Evolutionary conservation across 1,139 yeast species (phyloP).

Genomic region (Candida tunisiensis): DNA sequence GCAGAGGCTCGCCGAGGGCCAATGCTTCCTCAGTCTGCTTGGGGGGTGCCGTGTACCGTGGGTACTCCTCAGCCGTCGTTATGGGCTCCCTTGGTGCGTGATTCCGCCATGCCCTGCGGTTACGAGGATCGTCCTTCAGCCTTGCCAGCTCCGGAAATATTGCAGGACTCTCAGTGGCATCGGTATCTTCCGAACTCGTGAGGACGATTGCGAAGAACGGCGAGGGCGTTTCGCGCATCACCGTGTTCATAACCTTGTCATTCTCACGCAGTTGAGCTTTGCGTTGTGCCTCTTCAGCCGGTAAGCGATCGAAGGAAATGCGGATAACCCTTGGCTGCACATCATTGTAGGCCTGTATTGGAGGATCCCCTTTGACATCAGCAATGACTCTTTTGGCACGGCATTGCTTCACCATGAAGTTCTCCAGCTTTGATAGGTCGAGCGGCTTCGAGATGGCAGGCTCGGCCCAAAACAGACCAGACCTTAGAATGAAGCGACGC

Average conservation of each 20-base stretch:
- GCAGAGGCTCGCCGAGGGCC: too few relatives aligned
- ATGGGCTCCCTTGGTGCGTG: conserved; percentile 6
- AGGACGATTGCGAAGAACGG: conserved; percentile 14
- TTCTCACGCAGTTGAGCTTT: conserved; percentile 21
- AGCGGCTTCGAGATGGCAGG: conserved; percentile 33
- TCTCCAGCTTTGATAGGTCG: conserved; percentile 31
- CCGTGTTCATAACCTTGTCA: conserved; percentile 29
- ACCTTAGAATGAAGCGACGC: conserved; percentile 34
- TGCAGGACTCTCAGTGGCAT: conserved; percentile 6
- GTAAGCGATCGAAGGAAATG: conserved; percentile 35
- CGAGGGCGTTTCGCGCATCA: conserved; percentile 12
- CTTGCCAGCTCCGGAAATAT: conserved; percentile 14
- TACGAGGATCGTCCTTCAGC: conserved; percentile 10
- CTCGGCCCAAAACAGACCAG: conserved; percentile 48
- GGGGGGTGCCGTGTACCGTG: too few relatives aligned
- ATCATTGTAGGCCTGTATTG: conserved; percentile 34
- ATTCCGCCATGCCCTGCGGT: conserved; percentile 10
- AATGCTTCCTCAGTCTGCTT: too few relatives aligned
- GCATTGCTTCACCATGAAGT: conserved; percentile 29
- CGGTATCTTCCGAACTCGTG: conserved; percentile 9
- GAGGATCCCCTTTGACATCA: conserved; percentile 19
- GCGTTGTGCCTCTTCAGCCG: conserved; percentile 17
- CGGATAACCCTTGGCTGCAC: conserved; percentile 40
- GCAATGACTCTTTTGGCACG: conserved; percentile 26
- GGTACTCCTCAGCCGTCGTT: too few relatives aligned